phyloP scores from a whole-genome alignment of 345 rosid species.

The Brassica nigra region DNA sequence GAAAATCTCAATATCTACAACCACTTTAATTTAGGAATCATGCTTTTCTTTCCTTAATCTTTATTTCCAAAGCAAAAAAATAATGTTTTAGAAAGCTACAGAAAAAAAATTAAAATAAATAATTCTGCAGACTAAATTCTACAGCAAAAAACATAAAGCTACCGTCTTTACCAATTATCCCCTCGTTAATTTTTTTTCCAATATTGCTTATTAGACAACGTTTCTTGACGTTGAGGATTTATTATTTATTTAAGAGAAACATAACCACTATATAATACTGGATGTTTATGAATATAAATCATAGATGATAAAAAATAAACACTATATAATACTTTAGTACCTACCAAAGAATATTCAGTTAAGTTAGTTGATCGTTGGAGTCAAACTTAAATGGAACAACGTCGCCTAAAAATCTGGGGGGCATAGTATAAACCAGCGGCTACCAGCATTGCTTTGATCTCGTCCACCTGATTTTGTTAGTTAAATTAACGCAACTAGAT shows the following conservation, averaged over 20 bases:
- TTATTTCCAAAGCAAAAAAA: too few relatives aligned
- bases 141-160: too few relatives aligned
- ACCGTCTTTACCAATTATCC: too few relatives aligned
- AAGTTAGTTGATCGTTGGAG: slow-evolving; percentile 40
- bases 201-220: slow-evolving; percentile 6
- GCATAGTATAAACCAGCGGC: slow-evolving; percentile 37
- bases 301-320: too few relatives aligned
- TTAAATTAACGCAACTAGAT: slow-evolving; percentile 8
- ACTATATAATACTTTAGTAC: background rate
- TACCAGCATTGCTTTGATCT: slow-evolving; percentile 29
- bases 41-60: too few relatives aligned
- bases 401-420: slow-evolving; percentile 33
- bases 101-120: too few relatives aligned
- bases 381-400: slow-evolving; percentile 29
- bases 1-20: slow-evolving; percentile 13
- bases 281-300: too few relatives aligned
- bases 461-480: slow-evolving; percentile 27
- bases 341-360: slow-evolving; percentile 43
- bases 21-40: too few relatives aligned
- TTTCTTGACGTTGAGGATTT: slow-evolving; percentile 2
- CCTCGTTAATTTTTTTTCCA: slow-evolving; percentile 13
- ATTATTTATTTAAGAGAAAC: background rate
- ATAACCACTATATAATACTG: background rate
- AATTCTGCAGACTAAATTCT: too few relatives aligned
- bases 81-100: too few relatives aligned